A percentile compares a stretch with the other conserved stretches of the same genome.
phyloP scores from a whole-genome alignment of 306 rosid genomes.

The Cucurbita pepo region DNA sequence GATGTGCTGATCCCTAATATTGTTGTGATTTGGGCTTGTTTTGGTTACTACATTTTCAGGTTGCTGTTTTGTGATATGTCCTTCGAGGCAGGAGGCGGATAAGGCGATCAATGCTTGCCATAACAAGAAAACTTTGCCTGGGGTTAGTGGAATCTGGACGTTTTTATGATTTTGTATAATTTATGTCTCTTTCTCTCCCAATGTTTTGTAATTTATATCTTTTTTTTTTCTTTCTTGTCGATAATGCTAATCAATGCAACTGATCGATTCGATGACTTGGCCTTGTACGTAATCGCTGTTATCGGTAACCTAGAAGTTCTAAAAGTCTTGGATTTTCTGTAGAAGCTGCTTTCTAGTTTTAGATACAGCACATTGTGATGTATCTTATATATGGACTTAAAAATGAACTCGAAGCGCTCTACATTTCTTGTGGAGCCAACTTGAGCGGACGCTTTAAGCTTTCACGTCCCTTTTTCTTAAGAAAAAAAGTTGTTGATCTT shows the following conservation, averaged over 20 bases:
- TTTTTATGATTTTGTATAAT: background rate
- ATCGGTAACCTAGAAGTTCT: background rate
- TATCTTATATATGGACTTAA: background rate
- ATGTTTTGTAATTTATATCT: background rate
- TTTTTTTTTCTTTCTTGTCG: background rate
- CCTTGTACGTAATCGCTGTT: background rate
- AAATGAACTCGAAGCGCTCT: background rate
- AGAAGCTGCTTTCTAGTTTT: background rate
- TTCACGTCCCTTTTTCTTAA: background rate
- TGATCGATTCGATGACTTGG: background rate
- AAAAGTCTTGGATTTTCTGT: background rate
- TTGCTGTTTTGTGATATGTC: conserved; percentile 83
- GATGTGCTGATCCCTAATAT: conserved; percentile 21
- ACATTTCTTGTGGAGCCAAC: background rate
- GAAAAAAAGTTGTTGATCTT: background rate
- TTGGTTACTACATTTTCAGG: conserved; percentile 27
- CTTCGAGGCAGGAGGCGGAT: conserved; percentile 89
- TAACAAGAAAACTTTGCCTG: conserved; percentile 77
- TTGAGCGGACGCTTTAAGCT: background rate
- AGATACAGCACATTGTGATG: background rate
- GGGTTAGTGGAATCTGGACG: conserved; percentile 35
- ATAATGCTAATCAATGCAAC: conserved; percentile 6
- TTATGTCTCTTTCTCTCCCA: background rate
- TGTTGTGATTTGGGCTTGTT: background rate
- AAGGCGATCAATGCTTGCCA: conserved; percentile 95